Evolutionary conservation across 1,284 basidiomycete genomes (phyloP), one percentile per base, ranked within the genome.

Genomic region (Phylloporus gajari): DNA sequence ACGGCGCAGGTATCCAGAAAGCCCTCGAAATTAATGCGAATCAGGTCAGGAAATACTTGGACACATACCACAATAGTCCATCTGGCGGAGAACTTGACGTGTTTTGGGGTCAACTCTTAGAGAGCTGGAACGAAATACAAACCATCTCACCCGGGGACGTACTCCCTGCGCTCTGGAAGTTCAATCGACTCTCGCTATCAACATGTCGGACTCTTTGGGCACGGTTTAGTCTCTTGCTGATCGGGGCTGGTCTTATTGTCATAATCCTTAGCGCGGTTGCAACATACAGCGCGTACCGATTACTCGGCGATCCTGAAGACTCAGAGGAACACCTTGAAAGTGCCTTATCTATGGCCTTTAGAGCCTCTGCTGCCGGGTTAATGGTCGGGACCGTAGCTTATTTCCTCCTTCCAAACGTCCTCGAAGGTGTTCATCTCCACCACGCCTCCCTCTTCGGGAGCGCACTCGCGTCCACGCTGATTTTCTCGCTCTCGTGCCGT

Each of bases 171-270:
- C 81, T 89, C 59, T 85, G 86, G 68, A 83, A 84, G 35, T 96
- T 93, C 78, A 91, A 89, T 35, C 88, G 92, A 44, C 82, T 88
- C 19, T 91, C 94, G 5, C 87, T 98, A 48, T 84, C 86, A 1
- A 88, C 89, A 5, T 97, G 97, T 76, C 91, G 96, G 12, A 84
- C 89, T 32, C 91, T 98, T 67, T 99, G 98, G 98, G 97, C 98
- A 0, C 95, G 95, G 78, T 99, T 99, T 85, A 95, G 97, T 74
- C 85, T 93, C 6, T 79, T 88, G 0, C 86, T 95, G 19, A 99
- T 99, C 86, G 82, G 83, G 5, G 84, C 93, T 30, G 97, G 92
- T 1, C 81, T 94, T 30, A 77, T 82, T 0, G 83, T 92, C 12
- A 83, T 94, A 66, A 82, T 81, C 3, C 77, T 89, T 32, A 84